Evolutionary conservation across 257 asterid species (phyloP).

Genomic region (Mitragyna speciosa): DNA sequence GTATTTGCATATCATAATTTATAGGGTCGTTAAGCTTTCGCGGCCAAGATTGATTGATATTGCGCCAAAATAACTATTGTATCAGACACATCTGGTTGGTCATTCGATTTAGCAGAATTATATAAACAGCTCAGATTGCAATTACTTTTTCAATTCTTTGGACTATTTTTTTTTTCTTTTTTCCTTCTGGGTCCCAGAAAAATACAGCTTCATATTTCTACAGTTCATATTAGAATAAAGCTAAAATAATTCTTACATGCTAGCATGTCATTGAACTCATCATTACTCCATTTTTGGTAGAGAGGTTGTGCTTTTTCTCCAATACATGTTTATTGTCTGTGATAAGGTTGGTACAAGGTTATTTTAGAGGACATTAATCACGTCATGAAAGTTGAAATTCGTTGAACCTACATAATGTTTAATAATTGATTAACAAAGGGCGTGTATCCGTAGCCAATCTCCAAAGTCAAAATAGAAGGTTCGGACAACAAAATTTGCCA

Average conservation of each 20-base stretch:
- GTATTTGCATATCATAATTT: neutral
- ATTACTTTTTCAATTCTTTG: too few species aligned
- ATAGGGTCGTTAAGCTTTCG: neutral
- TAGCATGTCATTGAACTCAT: constrained; percentile 9
- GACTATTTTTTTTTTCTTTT: too few species aligned
- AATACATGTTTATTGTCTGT: neutral
- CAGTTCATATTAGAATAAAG: neutral
- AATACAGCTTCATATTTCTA: neutral
- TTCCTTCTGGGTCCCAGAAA: too few species aligned
- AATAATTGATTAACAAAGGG: too few species aligned
- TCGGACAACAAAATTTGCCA: too few species aligned
- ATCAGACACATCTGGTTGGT: neutral
- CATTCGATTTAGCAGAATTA: neutral
- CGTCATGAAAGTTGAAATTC: neutral
- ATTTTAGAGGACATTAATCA: neutral
- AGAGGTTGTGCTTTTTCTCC: neutral
- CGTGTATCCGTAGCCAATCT: neutral
- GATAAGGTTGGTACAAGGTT: neutral
- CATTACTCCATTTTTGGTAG: neutral
- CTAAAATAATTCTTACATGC: neutral
- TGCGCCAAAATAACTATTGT: too few species aligned
- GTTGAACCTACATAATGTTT: neutral
- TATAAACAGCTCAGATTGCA: neutral
- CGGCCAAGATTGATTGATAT: neutral
- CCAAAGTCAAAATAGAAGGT: too few species aligned